phyloP scores from a whole-genome alignment of 2,329 filamentous ascomycete species.

The Monilinia fructicola region DNA sequence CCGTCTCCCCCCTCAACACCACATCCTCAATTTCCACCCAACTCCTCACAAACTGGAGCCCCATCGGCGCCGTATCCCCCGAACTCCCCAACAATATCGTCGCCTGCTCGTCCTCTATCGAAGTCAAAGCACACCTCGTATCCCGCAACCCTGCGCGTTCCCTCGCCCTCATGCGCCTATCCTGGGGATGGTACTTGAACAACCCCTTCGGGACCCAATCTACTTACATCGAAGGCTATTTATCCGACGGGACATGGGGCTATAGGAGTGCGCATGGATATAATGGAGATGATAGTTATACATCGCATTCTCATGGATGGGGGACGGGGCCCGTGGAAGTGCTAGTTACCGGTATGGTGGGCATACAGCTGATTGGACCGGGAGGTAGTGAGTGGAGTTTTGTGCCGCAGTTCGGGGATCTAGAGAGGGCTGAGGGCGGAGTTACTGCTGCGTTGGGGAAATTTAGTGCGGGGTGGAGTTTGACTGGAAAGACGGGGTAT shows the following conservation, averaged over 20 bases:
- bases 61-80: constrained; percentile 55
- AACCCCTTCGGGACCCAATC: constrained; percentile 55
- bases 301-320: constrained; percentile 50
- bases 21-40: constrained; percentile 43
- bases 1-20: constrained; percentile 30
- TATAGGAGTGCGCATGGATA: constrained; percentile 56
- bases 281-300: constrained; percentile 46
- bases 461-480: constrained; percentile 41
- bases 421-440: constrained; percentile 44
- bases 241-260: constrained; percentile 55
- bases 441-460: constrained; percentile 45
- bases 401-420: constrained; percentile 45
- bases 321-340: constrained; percentile 49
- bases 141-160: constrained; percentile 51
- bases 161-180: constrained; percentile 54
- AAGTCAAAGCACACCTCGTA: constrained; percentile 57
- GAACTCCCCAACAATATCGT: constrained; percentile 57
- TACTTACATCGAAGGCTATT: constrained; percentile 60
- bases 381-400: constrained; percentile 43
- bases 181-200: constrained; percentile 63
- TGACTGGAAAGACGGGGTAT: constrained; percentile 24
- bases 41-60: constrained; percentile 47
- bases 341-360: constrained; percentile 47
- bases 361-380: constrained; percentile 43
- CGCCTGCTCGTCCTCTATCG: constrained; percentile 58